Conservation (phyloP, 2,329 filamentous ascomycete genomes). For the Ophioceras dolichostomum region DNA sequence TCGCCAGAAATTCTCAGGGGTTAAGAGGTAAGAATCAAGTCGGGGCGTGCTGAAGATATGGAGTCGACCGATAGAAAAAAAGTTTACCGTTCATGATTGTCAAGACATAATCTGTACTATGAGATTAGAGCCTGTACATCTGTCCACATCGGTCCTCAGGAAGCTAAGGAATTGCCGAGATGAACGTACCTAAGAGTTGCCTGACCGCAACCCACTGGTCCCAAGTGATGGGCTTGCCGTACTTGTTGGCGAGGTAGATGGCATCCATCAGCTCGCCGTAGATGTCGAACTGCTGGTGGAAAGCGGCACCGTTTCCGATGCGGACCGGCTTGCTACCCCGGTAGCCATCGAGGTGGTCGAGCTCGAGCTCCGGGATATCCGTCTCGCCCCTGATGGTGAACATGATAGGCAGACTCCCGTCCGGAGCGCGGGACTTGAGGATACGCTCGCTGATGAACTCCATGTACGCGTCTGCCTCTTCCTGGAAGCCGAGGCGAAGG, state of each 20-base stretch:
- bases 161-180: neutral
- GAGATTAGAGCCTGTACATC: neutral
- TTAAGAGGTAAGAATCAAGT: too few relatives aligned
- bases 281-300: conserved; percentile 67
- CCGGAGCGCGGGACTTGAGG: conserved; percentile 41
- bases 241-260: conserved; percentile 70
- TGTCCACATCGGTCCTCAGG: neutral
- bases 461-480: conserved; percentile 70
- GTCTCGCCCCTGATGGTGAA: conserved; percentile 67
- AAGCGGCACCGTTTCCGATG: conserved; percentile 66
- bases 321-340: conserved; percentile 58
- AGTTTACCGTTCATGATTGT: conserved; percentile 45
- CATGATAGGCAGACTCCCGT: conserved; percentile 64
- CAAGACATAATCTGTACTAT: conserved; percentile 53
- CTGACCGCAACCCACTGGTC: conserved; percentile 64
- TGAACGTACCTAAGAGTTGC: conserved; percentile 41
- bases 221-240: conserved; percentile 64
- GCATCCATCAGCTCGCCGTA: conserved; percentile 70
- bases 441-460: conserved; percentile 65
- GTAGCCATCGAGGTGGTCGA: conserved; percentile 62
- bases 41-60: too few relatives aligned
- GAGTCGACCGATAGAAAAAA: too few relatives aligned
- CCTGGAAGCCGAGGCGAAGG: conserved; percentile 60
- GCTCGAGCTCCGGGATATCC: conserved; percentile 58
- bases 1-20: too few relatives aligned